Base-by-base conservation (phyloP, 495 filamentous ascomycete genomes). In the Penicillium paxilli region DNA sequence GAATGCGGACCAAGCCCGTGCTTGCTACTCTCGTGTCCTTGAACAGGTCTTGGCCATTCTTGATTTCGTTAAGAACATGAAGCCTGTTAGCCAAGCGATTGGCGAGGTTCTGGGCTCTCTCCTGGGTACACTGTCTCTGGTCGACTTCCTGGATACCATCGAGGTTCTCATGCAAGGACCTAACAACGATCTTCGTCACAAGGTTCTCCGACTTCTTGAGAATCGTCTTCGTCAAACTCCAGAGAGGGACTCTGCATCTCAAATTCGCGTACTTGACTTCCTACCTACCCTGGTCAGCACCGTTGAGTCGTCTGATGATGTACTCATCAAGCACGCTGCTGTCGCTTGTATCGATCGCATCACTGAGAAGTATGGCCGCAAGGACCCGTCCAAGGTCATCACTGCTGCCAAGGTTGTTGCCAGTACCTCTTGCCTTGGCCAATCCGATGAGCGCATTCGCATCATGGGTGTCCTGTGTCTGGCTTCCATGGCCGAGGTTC, bases 261-360 rank as follows among this genome's bases (percentile, higher is more conserved):
- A 89, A 51, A 75, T 73, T 33, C 83, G 86, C 11, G 75, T 95
- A 60, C 77, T 96, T 10, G 81, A 84, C 33, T 92, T 96, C 77
- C 65, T 96, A 58, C 85, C 90, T 9, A 85, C 84, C 57, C 74
- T 96, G 52, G 86, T 87, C 3, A 76, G 78, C 17, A 87, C 95
- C 22, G 80, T 98, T 33, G 75, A 86, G 42, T 81, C 87, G 10
- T 87, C 88, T 20, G 73, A 82, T 19, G 81, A 92, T 60, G 79
- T 83, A 35, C 76, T 83, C 30, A 83, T 94, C 62, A 93, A 91
- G 69, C 87, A 87, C 58, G 87, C 86, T 23, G 89, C 92, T 5
- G 80, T 98, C 35, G 80, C 82, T 33, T 98, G 94, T 62, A 88
- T 96, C 44, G 91, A 96, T 71, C 86, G 87, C 60, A 92, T 98